Conservation (phyloP, 140 eudicot genomes). For the Stevia rebaudiana region DNA sequence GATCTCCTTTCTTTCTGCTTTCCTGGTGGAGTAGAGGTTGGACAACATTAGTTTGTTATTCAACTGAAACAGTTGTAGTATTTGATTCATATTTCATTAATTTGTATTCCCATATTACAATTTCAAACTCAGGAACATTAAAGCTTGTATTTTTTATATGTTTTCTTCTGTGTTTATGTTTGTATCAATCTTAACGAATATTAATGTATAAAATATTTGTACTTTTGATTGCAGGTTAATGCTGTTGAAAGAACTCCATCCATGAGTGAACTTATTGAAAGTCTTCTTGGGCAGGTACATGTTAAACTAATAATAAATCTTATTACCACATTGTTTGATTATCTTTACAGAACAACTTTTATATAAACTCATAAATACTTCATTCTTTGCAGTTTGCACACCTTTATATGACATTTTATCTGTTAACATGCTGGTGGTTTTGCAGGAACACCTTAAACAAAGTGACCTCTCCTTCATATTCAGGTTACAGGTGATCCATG, state of each 20-base stretch:
- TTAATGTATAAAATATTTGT: not conserved
- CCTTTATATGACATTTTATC: not conserved
- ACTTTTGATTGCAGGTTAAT: constrained; percentile 61
- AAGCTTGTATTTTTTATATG: constrained; percentile 1
- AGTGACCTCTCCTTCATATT: constrained; percentile 85
- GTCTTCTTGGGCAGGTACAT: constrained; percentile 90
- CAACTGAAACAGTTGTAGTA: not conserved
- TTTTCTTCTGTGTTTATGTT: not conserved
- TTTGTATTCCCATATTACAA: not conserved
- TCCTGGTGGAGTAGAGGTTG: constrained; percentile 95
- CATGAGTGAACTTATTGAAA: constrained; percentile 96
- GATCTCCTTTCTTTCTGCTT: constrained; percentile 98
- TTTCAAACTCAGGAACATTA: not conserved
- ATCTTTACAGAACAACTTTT: constrained; percentile 2
- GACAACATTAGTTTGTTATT: constrained; percentile 22
- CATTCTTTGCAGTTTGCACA: not conserved
- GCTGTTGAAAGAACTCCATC: constrained; percentile 95
- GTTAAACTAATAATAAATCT: not conserved
- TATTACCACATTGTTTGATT: constrained; percentile 6
- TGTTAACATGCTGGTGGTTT: constrained; percentile 22
- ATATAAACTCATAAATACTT: not conserved
- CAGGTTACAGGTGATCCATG: constrained; percentile 76
- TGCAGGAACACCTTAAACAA: constrained; percentile 92
- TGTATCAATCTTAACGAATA: not conserved
- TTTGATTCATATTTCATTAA: constrained; percentile 1